Base-by-base conservation (phyloP, 2,329 filamentous ascomycete genomes). In the Cytospora mali region DNA sequence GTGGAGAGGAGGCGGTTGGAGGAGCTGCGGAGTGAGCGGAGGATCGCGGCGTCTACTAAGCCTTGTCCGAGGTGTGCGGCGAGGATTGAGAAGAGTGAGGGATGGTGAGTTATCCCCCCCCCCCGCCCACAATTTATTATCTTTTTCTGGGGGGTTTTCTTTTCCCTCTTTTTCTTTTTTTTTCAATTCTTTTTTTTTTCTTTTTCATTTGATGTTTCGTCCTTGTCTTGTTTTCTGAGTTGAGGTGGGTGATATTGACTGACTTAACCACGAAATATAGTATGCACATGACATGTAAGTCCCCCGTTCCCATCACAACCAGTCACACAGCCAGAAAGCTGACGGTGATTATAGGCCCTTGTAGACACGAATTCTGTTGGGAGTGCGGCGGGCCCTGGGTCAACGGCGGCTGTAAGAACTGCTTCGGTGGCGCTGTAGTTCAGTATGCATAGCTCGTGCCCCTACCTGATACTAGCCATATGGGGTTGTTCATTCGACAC, bases 261-360 rank as follows among this genome's bases (percentile, higher is more conserved):
- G 28, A 48, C 28, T 4, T 35, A 7, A 23, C 14, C 7, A 18
- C 51, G 16, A 9, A 25, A 49, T 31, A 13, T 31, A 68, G 67
- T 46, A 62, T 62, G 51, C 65, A 69, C 49, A 69, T 69, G 68
- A 66, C 59, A 1, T 69, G 68, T 68, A 48, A 64, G 66, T 48
- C 21, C n/a, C 28, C 11, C n/a, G n/a, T 48, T 25, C 2, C 21
- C 3, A 18, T 31, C 1, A 3, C 21, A 3, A 6, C 13, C 18
- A n/a, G 7, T 2, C 6, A n/a, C 42, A 46, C 5, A 21, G 14
- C 29, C 3, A 14, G 33, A 6, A 11, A 31, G 29, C 4, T 60
- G 28, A 60, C 39, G 23, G 14, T 35, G 61, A 16, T n/a, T n/a
- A 23, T 11, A 62, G 61, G 61, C 31, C 57, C 14, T 35, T 69